Conservation (phyloP, 148 eudicot genomes). For the Dysphania ambrosioides region DNA sequence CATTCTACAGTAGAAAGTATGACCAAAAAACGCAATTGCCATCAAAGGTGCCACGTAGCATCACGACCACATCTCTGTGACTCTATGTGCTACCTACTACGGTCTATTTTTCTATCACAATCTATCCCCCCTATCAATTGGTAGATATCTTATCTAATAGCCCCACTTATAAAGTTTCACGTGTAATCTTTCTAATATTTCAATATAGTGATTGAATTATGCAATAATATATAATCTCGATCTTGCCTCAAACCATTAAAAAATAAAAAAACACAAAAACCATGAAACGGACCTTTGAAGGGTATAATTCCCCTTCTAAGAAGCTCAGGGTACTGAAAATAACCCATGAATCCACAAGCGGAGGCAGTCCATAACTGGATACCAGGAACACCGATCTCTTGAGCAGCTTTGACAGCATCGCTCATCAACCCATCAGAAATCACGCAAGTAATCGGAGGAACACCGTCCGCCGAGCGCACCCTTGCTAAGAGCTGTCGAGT, state of each 20-base stretch:
- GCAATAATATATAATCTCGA: no score
- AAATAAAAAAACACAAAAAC: neutral
- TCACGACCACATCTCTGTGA: no score
- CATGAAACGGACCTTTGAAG: slow-evolving; percentile 17
- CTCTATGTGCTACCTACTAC: no score
- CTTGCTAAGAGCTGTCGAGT: slow-evolving; percentile 10
- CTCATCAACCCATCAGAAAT: slow-evolving; percentile 28
- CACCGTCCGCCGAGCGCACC: neutral
- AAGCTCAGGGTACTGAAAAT: slow-evolving; percentile 24
- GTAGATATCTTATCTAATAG: no score
- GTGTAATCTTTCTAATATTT: no score
- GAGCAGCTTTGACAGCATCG: slow-evolving; percentile 21
- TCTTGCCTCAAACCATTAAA: neutral
- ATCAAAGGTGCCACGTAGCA: no score
- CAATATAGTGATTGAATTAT: no score
- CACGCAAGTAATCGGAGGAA: slow-evolving; percentile 20
- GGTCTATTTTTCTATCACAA: no score
- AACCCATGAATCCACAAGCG: slow-evolving; percentile 33
- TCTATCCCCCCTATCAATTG: no score
- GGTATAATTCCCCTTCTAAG: slow-evolving; percentile 26
- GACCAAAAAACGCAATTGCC: no score
- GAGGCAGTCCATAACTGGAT: slow-evolving; percentile 31
- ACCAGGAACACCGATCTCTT: slow-evolving; percentile 20
- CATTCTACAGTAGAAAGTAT: no score
- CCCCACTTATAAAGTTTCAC: no score